Evolutionary conservation across 257 asterid genomes (phyloP).

Genomic region (Nicotiana otophora): DNA sequence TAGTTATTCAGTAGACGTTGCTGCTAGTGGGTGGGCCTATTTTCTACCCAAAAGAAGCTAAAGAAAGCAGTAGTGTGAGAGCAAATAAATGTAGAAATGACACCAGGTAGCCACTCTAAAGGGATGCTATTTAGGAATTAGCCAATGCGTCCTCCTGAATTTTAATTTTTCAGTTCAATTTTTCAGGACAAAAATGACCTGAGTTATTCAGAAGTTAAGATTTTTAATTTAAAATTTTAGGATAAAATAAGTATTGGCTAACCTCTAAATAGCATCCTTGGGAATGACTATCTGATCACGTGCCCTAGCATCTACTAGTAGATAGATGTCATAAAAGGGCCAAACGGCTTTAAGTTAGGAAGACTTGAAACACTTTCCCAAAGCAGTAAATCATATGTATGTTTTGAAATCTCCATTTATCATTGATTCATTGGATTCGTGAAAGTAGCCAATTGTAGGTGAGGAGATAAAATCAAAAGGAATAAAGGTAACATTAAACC

Average conservation of each 20-base stretch:
- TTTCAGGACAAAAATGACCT: too few species aligned
- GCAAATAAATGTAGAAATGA: background rate
- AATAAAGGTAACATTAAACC: background rate
- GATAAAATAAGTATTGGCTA: too few species aligned
- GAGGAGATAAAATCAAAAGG: background rate
- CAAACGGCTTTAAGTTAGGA: conserved; percentile 32
- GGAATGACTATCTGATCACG: too few species aligned
- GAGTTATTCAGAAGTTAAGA: too few species aligned
- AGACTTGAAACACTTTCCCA: conserved; percentile 8
- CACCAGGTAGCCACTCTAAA: too few species aligned
- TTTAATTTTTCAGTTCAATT: too few species aligned
- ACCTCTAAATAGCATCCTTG: too few species aligned
- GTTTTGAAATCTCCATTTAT: background rate
- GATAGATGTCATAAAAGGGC: conserved; percentile 26
- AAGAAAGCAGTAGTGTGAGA: conserved; percentile 23
- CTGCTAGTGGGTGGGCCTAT: background rate
- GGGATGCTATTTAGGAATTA: too few species aligned
- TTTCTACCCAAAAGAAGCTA: conserved; percentile 20
- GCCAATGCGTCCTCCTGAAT: too few species aligned
- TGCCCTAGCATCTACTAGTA: background rate
- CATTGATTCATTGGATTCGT: background rate
- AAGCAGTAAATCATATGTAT: conserved; percentile 7
- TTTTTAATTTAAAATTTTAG: too few species aligned
- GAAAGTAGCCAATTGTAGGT: background rate
- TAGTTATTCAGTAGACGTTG: background rate